Evolutionary conservation across 1,284 basidiomycete species (phyloP), one percentile per base, ranked within the genome.

Genomic region (Phaffia rhodozyma): DNA sequence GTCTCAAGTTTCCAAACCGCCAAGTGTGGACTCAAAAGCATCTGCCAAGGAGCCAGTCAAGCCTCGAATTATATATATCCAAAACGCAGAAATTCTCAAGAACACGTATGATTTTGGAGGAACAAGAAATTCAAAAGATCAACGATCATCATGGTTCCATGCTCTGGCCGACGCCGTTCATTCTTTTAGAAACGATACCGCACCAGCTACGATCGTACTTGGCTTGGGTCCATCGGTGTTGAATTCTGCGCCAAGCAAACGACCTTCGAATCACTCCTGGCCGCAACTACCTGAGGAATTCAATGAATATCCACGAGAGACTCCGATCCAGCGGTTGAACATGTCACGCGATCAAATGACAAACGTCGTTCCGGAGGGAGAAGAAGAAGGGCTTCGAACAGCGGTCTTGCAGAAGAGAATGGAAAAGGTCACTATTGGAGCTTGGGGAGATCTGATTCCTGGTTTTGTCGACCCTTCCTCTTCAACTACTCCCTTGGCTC

Each of bases 51-150:
- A 34, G 67, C 71, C 55, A 69, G 69, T 61, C 77, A 79, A 63
- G 23, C 85, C 86, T 13, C 84, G 89, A n/a, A 80, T 93, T 11
- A 80, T 93, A 58, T 88, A 91, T 69, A 79, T 93, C 60, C 85
- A 88, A 63, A 87, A 91, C 71, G 87, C 86, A 67, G 79, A 83
- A 5, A 86, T 83, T 0, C 82, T 93, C 62, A 83, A 86, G 0
- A 75, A 83, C 4, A 83, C 86, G 5, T 84, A 87, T 9, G 79
- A 84, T 1, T 76, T 43, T 43, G 38, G 38, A 2, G 38, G 38
- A 11, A 43, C 38, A 16, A 43, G 5, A 11, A 43, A 43, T 16
- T 43, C 38, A 43, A 43, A 43, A 16, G 48, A 65, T 49, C 48
- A 27, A 34, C 32, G 25, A 0, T 54, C 38, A 3, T 52, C 79